Evolutionary conservation across 2,329 filamentous ascomycete species (phyloP).

Genomic region (Xylariaceae sp.): DNA sequence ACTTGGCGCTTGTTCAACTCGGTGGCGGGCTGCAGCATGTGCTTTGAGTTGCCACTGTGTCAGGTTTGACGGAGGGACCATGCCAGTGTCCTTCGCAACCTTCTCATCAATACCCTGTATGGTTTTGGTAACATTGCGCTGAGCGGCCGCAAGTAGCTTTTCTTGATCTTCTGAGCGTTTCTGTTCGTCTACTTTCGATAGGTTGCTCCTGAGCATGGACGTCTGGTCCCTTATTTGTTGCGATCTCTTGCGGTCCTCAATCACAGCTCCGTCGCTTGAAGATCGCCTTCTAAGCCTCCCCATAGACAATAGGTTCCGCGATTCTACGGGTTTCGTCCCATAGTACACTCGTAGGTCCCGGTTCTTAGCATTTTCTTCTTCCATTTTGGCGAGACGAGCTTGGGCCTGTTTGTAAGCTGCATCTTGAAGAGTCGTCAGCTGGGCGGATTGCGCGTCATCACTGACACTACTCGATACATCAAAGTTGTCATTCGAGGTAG

Average conservation of each 20-base stretch:
- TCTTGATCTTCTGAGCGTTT: conserved; percentile 76
- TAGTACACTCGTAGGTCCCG: conserved; percentile 75
- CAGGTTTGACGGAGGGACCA: conserved; percentile 64
- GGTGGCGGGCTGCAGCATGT: conserved; percentile 63
- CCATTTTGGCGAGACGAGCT: conserved; percentile 76
- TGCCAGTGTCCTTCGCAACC: conserved; percentile 73
- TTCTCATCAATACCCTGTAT: conserved; percentile 80
- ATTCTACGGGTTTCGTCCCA: conserved; percentile 41
- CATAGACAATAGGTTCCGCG: conserved; percentile 48
- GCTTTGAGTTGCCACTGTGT: conserved; percentile 80
- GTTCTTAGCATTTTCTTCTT: conserved; percentile 64
- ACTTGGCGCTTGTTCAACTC: conserved; percentile 58
- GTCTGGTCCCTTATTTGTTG: conserved; percentile 75
- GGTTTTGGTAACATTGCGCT: conserved; percentile 78
- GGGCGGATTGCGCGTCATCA: conserved; percentile 48
- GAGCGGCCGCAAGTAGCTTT: conserved; percentile 71
- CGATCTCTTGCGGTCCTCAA: conserved; percentile 66
- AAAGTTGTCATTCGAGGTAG: conserved; percentile 29
- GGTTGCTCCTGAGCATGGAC: conserved; percentile 68
- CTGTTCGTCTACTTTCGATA: conserved; percentile 67
- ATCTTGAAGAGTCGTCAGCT: conserved; percentile 70
- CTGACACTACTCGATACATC: conserved; percentile 33
- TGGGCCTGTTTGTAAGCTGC: conserved; percentile 83
- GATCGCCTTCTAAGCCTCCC: conserved; percentile 60
- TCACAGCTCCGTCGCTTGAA: conserved; percentile 62